phyloP scores from a whole-genome alignment of 441 rosid species.

The Erodium trifolium region DNA sequence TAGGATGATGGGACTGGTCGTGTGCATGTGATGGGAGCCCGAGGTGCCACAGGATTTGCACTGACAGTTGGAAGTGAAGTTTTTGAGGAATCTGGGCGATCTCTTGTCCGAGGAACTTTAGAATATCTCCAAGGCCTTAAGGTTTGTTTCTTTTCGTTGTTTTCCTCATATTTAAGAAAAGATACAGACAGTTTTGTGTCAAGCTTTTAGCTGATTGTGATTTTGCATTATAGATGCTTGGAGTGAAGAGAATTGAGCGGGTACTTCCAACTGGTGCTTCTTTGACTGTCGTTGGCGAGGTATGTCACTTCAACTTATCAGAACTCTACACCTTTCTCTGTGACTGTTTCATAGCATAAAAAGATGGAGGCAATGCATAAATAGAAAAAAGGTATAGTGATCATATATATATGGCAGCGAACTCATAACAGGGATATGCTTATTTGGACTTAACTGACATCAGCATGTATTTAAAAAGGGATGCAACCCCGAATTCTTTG shows the following conservation, averaged over 20 bases:
- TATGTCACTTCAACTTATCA: slow-evolving; percentile 19
- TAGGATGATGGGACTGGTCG: slow-evolving; percentile 85
- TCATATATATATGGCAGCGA: background rate
- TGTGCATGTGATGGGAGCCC: slow-evolving; percentile 69
- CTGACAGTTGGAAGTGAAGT: slow-evolving; percentile 81
- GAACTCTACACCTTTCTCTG: background rate
- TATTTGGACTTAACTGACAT: too few relatives aligned
- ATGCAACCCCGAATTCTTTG: too few relatives aligned
- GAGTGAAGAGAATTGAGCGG: slow-evolving; percentile 87
- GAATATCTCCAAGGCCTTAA: slow-evolving; percentile 93
- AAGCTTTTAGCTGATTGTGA: slow-evolving; percentile 16
- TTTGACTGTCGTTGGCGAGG: slow-evolving; percentile 93
- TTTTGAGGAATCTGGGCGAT: slow-evolving; percentile 89
- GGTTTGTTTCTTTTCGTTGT: slow-evolving; percentile 35
- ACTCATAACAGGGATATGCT: background rate
- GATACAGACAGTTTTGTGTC: background rate
- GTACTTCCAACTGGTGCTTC: slow-evolving; percentile 90
- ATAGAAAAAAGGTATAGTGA: background rate
- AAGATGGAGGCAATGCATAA: background rate
- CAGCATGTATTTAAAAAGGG: too few relatives aligned
- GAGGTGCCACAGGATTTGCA: slow-evolving; percentile 81
- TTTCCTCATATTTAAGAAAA: slow-evolving; percentile 3
- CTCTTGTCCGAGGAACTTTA: slow-evolving; percentile 84
- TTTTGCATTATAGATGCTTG: slow-evolving; percentile 68
- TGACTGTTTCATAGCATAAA: slow-evolving; percentile 2